These are phyloP conservation scores for Cystobasidium pallidum DNA, from an alignment of 1,284 basidiomycete species.

Conservation along the genomic window DNA sequence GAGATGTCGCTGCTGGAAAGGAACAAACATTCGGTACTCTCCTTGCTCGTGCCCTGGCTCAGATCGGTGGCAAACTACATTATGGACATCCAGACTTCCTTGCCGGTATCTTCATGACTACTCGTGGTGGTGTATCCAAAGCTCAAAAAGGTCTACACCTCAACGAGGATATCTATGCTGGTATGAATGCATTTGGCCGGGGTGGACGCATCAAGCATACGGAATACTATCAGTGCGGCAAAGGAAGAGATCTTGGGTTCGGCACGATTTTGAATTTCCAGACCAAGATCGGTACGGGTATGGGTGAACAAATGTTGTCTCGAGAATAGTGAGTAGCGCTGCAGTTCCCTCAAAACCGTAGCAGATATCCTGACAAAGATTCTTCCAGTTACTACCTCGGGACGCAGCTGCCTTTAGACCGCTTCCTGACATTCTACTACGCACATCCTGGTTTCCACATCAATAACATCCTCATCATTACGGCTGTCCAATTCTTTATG, in stretches of 20 bases:
- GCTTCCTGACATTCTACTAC: constrained; percentile 99
- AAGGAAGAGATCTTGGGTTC: constrained; percentile 94
- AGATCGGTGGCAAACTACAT: constrained; percentile 97
- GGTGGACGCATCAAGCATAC: constrained; percentile 98
- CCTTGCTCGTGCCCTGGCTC: constrained; percentile 89
- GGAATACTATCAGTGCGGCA: constrained; percentile 77
- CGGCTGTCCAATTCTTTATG: constrained; percentile 91
- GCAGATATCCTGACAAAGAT: not conserved
- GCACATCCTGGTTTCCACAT: constrained; percentile 99
- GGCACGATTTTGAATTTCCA: constrained; percentile 99
- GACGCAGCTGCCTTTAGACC: constrained; percentile 96
- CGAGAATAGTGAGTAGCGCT: constrained; percentile 70
- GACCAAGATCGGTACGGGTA: constrained; percentile 99
- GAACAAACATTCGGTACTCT: constrained; percentile 99
- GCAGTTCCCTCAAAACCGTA: not conserved
- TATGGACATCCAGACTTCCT: constrained; percentile 99
- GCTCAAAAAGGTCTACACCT: constrained; percentile 97
- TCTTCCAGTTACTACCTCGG: constrained; percentile 79
- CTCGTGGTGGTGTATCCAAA: constrained; percentile 96
- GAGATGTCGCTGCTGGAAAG: constrained; percentile 97
- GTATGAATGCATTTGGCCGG: constrained; percentile 97
- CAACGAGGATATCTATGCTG: constrained; percentile 99
- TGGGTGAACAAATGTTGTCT: constrained; percentile 99
- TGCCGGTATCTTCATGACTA: constrained; percentile 97
- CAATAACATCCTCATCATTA: constrained; percentile 97